Base-by-base conservation (phyloP, 2,329 filamentous ascomycete genomes). In the Botrytis aclada region DNA sequence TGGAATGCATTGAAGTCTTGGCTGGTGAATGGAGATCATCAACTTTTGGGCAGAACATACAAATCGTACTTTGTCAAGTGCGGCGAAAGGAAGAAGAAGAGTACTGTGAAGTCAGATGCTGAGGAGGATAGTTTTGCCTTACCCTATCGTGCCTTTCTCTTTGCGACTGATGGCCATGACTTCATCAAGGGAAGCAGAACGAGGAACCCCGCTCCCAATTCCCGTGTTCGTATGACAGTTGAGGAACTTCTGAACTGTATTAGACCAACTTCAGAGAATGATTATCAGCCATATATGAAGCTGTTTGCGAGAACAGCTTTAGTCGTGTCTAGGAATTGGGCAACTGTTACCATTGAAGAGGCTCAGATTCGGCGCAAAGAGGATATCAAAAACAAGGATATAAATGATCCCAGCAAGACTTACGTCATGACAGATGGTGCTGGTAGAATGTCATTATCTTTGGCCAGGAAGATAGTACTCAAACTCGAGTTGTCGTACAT, bases 351-450 rank as follows among this genome's bases (percentile, higher is more conserved):
- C 0, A 81, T 91, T 1, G 80, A 85, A 10, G 79, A 77, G 0
- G 37, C 81, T 0, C 85, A 90, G 72, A 88, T 91, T 22, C 64
- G 60, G 14, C 54, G 77, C 75, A 32, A 80, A 84, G 47, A 67
- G 20, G 77, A 78, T 64, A 77, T 78, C 9, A 72, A 54, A 12
- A 64, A 71, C 14, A 25, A 20, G 22, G 76, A 67, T 10, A 1
- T 10, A 22, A 39, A 41, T 14, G 34, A 29, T 69, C 25, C 18
- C 71, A 66, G 3, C 76, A 78, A 0, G 81, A 84, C 34, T 16
- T 56, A 67, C 12, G 84, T 87, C 0, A 91, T 92, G 89, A 91
- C 90, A 63, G 89, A 92, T 71, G 89, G 93, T 0, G 91, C 93
- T 62, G 88, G 85, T 0, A 82, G 82, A 4, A 90, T 94, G 76